These are phyloP conservation scores for Saccharata proteae DNA, from an alignment of 2,329 filamentous ascomycete genomes.

Conservation along the genomic window DNA sequence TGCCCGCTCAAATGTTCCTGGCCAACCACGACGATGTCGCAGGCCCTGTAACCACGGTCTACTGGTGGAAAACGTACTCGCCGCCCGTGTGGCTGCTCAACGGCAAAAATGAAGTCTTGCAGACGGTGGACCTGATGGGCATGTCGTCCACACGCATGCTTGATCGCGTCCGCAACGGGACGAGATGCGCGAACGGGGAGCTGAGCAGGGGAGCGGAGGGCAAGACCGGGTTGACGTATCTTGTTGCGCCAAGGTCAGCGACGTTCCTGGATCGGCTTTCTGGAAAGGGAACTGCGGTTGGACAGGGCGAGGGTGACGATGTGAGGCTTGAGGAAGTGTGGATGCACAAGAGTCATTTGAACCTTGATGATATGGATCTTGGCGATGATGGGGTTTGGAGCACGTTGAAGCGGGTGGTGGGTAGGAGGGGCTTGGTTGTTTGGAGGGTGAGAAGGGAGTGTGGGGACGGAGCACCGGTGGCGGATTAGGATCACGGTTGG, in stretches of 20 bases:
- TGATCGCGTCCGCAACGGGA: conserved; percentile 43
- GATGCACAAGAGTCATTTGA: conserved; percentile 55
- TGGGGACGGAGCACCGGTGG: no score
- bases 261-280: conserved; percentile 51
- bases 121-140: conserved; percentile 63
- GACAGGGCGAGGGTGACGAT: conserved; percentile 18
- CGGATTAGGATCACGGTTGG: no score
- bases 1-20: conserved; percentile 64
- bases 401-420: conserved; percentile 55
- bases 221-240: conserved; percentile 33
- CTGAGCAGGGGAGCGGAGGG: conserved; percentile 35
- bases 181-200: conserved; percentile 47
- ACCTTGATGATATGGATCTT: conserved; percentile 71
- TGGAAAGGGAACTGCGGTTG: not conserved
- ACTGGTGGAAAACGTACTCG: conserved; percentile 83
- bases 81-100: conserved; percentile 71
- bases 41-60: conserved; percentile 53
- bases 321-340: conserved; percentile 59
- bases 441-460: conserved; percentile 32
- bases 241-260: conserved; percentile 63
- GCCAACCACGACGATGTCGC: conserved; percentile 43
- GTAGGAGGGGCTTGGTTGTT: conserved; percentile 32
- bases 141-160: conserved; percentile 50
- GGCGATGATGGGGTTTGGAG: conserved; percentile 63
- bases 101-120: conserved; percentile 60